A percentile compares a stretch with the other conserved stretches of the same genome.
These are phyloP conservation scores for Syzygium malaccense DNA, from an alignment of 441 rosid species.

Conservation along the genomic window DNA sequence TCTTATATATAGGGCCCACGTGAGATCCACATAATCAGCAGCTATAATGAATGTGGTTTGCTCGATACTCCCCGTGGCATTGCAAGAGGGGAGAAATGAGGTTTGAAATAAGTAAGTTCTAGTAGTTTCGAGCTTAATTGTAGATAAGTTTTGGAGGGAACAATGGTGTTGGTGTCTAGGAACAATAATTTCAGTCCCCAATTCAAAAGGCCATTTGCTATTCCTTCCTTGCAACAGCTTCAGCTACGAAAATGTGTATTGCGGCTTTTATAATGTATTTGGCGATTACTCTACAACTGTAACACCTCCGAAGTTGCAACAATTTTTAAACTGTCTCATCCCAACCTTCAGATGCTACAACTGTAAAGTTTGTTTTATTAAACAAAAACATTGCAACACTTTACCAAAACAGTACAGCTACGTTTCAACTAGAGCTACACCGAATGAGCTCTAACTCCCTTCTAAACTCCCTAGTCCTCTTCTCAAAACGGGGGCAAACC, in stretches of 20 bases:
- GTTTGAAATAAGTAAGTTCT: not conserved
- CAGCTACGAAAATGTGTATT: not conserved
- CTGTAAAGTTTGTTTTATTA: not conserved
- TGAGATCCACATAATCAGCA: not conserved
- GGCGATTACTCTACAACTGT: not conserved
- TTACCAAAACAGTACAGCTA: not conserved
- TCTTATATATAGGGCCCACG: not conserved
- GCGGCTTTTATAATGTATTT: not conserved
- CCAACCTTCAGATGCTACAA: not conserved
- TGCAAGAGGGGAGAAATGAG: not conserved
- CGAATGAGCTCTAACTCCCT: not conserved
- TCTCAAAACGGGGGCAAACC: not conserved
- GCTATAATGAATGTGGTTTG: accelerated
- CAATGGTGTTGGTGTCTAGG: accelerated
- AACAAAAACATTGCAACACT: not conserved
- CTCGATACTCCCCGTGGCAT: not conserved
- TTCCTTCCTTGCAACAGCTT: not conserved
- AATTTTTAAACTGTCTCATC: not conserved
- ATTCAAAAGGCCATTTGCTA: not conserved
- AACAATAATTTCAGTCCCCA: not conserved
- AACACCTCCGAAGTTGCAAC: not conserved
- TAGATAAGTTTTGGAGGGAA: not conserved
- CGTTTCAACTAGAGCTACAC: not conserved
- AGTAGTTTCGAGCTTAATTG: not conserved
- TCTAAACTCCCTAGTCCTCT: not conserved